Percentiles rank a stretch among this genome's conserved stretches.
phyloP scores from a whole-genome alignment of 2,329 filamentous ascomycete species.

The Cladosporium sp. region DNA sequence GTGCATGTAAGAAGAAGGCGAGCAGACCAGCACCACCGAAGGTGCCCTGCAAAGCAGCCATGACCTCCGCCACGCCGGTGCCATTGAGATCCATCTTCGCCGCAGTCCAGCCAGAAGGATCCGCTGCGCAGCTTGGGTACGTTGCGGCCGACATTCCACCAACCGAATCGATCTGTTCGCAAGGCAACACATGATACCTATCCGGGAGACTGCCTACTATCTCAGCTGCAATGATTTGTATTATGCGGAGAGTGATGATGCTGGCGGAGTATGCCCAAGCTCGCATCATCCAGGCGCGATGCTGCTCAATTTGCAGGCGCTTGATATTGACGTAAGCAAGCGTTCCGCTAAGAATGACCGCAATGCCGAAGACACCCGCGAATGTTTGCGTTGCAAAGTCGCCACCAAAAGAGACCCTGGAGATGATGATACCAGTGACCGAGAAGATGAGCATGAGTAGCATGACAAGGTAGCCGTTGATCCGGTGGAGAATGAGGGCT shows the following conservation, averaged over 20 bases:
- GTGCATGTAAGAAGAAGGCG: conserved; percentile 50
- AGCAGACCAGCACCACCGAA: conserved; percentile 58
- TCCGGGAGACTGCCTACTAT: conserved; percentile 40
- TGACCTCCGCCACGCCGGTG: conserved; percentile 29
- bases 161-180: conserved; percentile 43
- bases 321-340: conserved; percentile 59
- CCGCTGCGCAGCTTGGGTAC: conserved; percentile 6
- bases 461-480: conserved; percentile 58
- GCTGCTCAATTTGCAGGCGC: conserved; percentile 60
- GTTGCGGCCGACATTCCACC: conserved; percentile 32
- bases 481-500: conserved; percentile 54
- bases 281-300: conserved; percentile 63
- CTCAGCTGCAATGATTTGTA: conserved; percentile 44
- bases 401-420: conserved; percentile 54
- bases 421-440: conserved; percentile 54
- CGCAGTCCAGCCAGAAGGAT: neutral
- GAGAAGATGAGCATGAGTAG: conserved; percentile 49
- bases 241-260: conserved; percentile 54
- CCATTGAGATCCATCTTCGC: conserved; percentile 27
- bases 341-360: conserved; percentile 53
- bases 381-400: conserved; percentile 54
- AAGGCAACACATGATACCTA: conserved; percentile 42
- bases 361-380: conserved; percentile 48
- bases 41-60: conserved; percentile 46
- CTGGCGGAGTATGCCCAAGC: conserved; percentile 38